Conservation (phyloP, 2,329 filamentous ascomycete species). For the Penicillium sp. region DNA sequence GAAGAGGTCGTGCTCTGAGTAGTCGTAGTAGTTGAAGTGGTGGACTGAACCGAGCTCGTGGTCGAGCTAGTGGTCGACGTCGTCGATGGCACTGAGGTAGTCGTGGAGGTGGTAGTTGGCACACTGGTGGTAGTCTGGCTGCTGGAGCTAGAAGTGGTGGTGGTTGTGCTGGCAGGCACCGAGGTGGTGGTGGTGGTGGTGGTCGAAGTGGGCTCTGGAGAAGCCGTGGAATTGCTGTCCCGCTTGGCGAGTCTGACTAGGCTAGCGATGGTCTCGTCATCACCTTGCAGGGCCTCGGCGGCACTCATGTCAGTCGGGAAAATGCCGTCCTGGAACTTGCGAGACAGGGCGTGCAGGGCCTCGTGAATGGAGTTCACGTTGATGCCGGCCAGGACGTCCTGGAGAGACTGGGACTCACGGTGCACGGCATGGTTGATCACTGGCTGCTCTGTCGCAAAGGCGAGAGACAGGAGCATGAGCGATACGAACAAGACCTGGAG, state of each 20-base stretch:
- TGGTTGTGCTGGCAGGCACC: conserved; percentile 18
- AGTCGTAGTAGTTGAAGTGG: neutral
- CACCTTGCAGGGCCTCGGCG: conserved; percentile 63
- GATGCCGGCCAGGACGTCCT: conserved; percentile 58
- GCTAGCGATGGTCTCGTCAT: conserved; percentile 63
- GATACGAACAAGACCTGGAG: conserved; percentile 30
- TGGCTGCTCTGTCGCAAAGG: conserved; percentile 27
- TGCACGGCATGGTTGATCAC: conserved; percentile 13
- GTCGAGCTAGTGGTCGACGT: conserved; percentile 28
- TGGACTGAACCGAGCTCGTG: conserved; percentile 4
- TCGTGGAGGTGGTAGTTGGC: conserved; percentile 7
- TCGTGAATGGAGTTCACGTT: conserved; percentile 65
- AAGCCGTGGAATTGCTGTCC: conserved; percentile 42
- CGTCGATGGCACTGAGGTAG: conserved; percentile 25
- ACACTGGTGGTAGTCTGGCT: conserved; percentile 8
- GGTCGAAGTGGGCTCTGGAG: conserved; percentile 7
- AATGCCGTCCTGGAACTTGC: conserved; percentile 68
- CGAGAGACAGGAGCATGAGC: conserved; percentile 29
- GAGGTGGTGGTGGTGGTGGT: conserved; percentile 4
- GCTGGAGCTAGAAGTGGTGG: conserved; percentile 14
- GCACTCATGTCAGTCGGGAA: conserved; percentile 66
- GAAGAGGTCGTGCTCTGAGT: neutral
- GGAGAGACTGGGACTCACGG: conserved; percentile 48
- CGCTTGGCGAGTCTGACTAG: conserved; percentile 67
- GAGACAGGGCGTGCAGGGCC: conserved; percentile 65